Percentiles rank a stretch among this genome's conserved stretches.
These are phyloP conservation scores for Solanum habrochaites DNA, from an alignment of 257 asterid species.

Conservation along the genomic window DNA sequence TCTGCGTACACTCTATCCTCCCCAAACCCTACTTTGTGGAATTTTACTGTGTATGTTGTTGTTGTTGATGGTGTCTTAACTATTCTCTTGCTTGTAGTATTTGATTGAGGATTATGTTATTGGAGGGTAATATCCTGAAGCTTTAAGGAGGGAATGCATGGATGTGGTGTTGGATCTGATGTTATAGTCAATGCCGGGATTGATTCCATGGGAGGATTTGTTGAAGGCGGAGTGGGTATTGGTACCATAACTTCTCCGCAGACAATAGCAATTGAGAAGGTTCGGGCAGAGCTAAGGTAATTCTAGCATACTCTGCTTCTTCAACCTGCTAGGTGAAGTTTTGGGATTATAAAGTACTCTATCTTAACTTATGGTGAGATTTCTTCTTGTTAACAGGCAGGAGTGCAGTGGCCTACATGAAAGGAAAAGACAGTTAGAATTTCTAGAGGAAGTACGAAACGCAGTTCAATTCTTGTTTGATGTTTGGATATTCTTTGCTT, in stretches of 20 bases:
- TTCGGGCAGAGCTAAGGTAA: constrained; percentile 78
- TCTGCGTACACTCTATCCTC: neutral
- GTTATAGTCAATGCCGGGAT: constrained; percentile 76
- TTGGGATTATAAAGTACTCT: neutral
- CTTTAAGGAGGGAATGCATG: constrained; percentile 55
- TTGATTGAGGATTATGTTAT: constrained; percentile 17
- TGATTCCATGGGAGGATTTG: constrained; percentile 95
- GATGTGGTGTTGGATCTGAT: constrained; percentile 56
- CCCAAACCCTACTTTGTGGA: neutral
- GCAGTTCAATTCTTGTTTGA: constrained; percentile 9
- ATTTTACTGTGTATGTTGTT: neutral
- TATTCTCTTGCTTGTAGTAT: constrained; percentile 11
- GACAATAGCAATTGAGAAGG: constrained; percentile 57
- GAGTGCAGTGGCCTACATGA: constrained; percentile 63
- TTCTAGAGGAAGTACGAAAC: constrained; percentile 68
- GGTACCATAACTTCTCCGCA: constrained; percentile 56
- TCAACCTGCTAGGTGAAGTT: neutral
- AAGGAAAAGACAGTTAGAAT: constrained; percentile 68
- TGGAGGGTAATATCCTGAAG: constrained; percentile 31
- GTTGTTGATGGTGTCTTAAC: neutral
- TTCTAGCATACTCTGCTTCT: constrained; percentile 8
- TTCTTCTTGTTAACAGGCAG: constrained; percentile 46
- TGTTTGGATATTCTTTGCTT: neutral
- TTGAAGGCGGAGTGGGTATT: constrained; percentile 69
- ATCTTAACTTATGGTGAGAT: neutral